Evolutionary conservation across 2,329 filamentous ascomycete genomes (phyloP).

Genomic region (Diplodia seriata): DNA sequence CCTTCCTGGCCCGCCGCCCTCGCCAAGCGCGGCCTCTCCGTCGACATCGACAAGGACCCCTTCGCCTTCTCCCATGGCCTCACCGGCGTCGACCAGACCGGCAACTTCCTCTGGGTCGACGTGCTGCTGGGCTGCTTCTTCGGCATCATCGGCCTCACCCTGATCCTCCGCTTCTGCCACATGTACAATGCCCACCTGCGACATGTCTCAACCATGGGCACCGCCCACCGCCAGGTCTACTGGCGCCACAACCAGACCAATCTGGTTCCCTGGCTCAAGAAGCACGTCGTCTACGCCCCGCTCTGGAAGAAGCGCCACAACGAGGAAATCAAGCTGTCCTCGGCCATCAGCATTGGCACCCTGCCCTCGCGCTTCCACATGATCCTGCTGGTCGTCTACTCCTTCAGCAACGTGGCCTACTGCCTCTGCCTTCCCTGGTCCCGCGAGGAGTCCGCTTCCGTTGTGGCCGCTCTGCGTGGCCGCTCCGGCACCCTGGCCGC

Average conservation of each 20-base stretch:
- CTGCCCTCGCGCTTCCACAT: constrained; percentile 81
- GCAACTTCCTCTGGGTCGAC: constrained; percentile 57
- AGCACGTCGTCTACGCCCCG: constrained; percentile 72
- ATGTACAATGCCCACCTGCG: constrained; percentile 55
- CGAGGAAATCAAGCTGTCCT: constrained; percentile 71
- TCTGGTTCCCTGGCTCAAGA: constrained; percentile 66
- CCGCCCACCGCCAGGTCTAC: constrained; percentile 52
- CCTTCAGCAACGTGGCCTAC: constrained; percentile 78
- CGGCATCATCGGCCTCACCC: constrained; percentile 45
- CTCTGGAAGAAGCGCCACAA: constrained; percentile 79
- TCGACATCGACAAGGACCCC: constrained; percentile 35
- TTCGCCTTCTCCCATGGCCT: constrained; percentile 54
- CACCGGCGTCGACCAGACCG: constrained; percentile 55
- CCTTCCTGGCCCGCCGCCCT: constrained; percentile 1
- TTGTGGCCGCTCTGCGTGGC: constrained; percentile 83
- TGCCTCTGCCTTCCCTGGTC: constrained; percentile 71
- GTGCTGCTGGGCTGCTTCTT: constrained; percentile 49
- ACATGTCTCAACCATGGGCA: constrained; percentile 54
- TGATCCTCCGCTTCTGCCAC: constrained; percentile 51
- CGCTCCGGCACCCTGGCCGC: constrained; percentile 83
- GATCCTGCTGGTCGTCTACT: constrained; percentile 70
- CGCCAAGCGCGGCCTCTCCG: constrained; percentile 24
- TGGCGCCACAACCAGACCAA: constrained; percentile 54
- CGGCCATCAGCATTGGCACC: constrained; percentile 74
- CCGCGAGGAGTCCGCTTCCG: constrained; percentile 56